Evolutionary conservation across 1,284 basidiomycete genomes (phyloP).

Genomic region (Cystobasidium sp.): DNA sequence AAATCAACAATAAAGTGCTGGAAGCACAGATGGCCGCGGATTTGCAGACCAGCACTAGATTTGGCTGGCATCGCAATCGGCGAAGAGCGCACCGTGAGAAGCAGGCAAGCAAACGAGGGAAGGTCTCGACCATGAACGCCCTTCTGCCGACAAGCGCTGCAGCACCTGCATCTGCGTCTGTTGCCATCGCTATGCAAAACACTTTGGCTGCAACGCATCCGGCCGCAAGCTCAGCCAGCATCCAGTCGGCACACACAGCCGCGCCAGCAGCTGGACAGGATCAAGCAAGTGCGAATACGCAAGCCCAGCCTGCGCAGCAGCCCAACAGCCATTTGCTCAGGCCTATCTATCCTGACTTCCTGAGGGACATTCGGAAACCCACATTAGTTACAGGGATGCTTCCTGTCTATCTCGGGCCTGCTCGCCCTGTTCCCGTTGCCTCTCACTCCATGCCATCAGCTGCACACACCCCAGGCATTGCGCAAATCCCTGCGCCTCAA

Average conservation of each 20-base stretch:
- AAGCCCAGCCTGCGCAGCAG: not conserved
- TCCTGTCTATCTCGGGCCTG: slow-evolving; percentile 11
- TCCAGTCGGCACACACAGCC: not conserved
- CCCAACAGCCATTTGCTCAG: too few species aligned
- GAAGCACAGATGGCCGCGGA: not conserved
- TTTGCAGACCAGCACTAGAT: not conserved
- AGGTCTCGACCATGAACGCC: too few species aligned
- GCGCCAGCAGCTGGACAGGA: not conserved
- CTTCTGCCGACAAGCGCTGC: too few species aligned
- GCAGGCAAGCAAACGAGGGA: too few species aligned
- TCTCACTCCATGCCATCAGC: not conserved
- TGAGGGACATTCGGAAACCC: not conserved
- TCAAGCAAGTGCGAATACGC: not conserved
- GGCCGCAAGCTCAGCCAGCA: too few species aligned
- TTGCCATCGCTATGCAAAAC: too few species aligned
- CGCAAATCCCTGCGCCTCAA: too few species aligned
- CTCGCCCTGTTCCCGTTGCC: not conserved
- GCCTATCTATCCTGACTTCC: slow-evolving; percentile 25
- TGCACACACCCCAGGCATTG: too few species aligned
- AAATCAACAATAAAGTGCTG: not conserved
- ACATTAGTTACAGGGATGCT: not conserved
- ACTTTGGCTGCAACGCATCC: too few species aligned
- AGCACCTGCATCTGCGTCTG: too few species aligned
- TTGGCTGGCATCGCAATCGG: not conserved
- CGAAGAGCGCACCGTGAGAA: not conserved